Evolutionary conservation across 345 rosid genomes (phyloP).

Genomic region (Gossypium australe): DNA sequence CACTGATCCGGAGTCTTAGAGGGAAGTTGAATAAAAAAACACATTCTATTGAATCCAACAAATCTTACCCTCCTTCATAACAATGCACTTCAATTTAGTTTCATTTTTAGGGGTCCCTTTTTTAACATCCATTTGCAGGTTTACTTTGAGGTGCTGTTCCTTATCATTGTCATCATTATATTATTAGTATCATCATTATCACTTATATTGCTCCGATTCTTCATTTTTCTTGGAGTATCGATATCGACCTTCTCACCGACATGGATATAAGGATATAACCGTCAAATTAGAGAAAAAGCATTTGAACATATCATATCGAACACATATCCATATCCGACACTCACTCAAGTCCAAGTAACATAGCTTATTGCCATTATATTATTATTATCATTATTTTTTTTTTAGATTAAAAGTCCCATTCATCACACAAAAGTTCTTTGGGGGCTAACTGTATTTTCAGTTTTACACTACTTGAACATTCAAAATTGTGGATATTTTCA

Average conservation of each 20-base stretch:
- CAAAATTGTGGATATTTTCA: conserved; percentile 18
- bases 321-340: no score
- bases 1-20: conserved; percentile 67
- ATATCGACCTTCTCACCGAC: no score
- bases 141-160: not conserved
- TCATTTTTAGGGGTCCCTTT: conserved; percentile 9
- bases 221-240: no score
- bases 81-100: conserved; percentile 16
- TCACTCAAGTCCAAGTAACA: no score
- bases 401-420: conserved; percentile 21
- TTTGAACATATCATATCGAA: no score
- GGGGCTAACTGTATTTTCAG: conserved; percentile 23
- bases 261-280: no score
- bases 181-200: no score
- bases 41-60: conserved; percentile 25
- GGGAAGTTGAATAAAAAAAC: conserved; percentile 62
- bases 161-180: not conserved
- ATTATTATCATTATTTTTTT: conserved; percentile 18
- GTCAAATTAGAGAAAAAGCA: no score
- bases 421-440: conserved; percentile 22
- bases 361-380: not conserved
- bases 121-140: conserved; percentile 17
- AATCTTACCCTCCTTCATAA: conserved; percentile 36
- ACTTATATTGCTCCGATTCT: no score
- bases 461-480: conserved; percentile 24